A percentile compares a stretch with the other conserved stretches of the same genome.
Evolutionary conservation across 1,139 yeast genomes (phyloP).

Genomic region (Zygoascus meyerae): DNA sequence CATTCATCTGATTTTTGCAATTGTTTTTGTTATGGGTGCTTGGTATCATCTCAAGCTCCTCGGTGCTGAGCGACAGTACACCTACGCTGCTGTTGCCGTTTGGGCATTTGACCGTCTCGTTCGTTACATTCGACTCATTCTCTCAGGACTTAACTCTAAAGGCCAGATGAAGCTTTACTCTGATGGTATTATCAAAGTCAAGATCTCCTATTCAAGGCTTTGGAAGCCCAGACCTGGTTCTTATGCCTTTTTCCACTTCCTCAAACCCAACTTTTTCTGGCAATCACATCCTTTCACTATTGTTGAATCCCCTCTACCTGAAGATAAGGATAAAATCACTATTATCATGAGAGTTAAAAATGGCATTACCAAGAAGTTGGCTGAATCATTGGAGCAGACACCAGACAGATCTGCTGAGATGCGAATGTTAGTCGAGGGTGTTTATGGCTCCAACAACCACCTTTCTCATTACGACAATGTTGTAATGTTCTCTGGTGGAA

Average conservation of each 20-base stretch:
- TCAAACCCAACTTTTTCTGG: conserved; percentile 37
- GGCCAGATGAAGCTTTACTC: conserved; percentile 34
- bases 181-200: conserved; percentile 27
- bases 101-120: conserved; percentile 40
- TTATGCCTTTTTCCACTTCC: conserved; percentile 53
- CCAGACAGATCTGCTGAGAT: conserved; percentile 12
- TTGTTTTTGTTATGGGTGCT: conserved; percentile 49
- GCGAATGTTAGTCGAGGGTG: conserved; percentile 46
- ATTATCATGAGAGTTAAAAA: conserved; percentile 28
- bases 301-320: conserved; percentile 27
- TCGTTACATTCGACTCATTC: conserved; percentile 34
- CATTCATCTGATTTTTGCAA: conserved; percentile 54
- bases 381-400: conserved; percentile 14
- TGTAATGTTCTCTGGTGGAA: conserved; percentile 56
- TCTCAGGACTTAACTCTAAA: conserved; percentile 39
- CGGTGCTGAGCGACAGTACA: conserved; percentile 29
- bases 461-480: conserved; percentile 46
- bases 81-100: conserved; percentile 34
- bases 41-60: conserved; percentile 46
- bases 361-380: conserved; percentile 27
- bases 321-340: conserved; percentile 25
- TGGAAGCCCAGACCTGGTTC: conserved; percentile 52
- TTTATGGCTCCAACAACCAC: conserved; percentile 49
- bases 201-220: conserved; percentile 24
- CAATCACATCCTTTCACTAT: conserved; percentile 72